phyloP scores from a whole-genome alignment of 257 asterid species.

The Solanum chiquidenum region DNA sequence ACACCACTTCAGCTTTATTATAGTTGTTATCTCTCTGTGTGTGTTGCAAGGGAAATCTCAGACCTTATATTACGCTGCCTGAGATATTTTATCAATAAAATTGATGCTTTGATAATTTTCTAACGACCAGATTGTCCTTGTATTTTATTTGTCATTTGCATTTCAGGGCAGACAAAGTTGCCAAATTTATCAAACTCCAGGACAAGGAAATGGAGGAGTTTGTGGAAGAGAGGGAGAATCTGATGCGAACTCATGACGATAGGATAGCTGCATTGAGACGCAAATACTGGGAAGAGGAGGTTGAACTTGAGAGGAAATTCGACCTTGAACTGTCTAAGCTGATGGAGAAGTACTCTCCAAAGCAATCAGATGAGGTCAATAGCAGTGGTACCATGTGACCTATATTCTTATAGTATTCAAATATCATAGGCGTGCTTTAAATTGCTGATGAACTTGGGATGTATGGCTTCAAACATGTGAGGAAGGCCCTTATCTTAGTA shows the following conservation, averaged over 20 bases:
- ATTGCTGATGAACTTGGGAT: neutral
- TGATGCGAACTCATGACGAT: neutral
- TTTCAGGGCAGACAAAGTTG: neutral
- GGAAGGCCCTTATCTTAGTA: neutral
- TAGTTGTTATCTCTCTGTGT: neutral
- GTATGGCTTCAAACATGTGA: neutral
- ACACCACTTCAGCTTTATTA: neutral
- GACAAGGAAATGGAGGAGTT: neutral
- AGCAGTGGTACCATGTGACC: neutral
- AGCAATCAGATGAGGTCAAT: neutral
- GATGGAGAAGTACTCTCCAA: neutral
- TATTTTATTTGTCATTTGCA: neutral
- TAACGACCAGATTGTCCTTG: neutral
- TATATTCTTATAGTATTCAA: neutral
- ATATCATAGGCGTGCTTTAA: neutral
- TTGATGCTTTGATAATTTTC: neutral
- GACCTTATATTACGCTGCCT: neutral
- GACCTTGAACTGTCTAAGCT: neutral
- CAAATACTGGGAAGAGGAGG: neutral
- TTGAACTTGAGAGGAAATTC: neutral
- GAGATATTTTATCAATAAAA: neutral
- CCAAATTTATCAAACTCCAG: neutral
- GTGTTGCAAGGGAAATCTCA: neutral
- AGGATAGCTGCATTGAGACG: neutral
- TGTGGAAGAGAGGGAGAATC: neutral